Percentiles rank a stretch among this genome's conserved stretches.
phyloP scores from a whole-genome alignment of 345 rosid genomes.

The Heritiera littoralis region DNA sequence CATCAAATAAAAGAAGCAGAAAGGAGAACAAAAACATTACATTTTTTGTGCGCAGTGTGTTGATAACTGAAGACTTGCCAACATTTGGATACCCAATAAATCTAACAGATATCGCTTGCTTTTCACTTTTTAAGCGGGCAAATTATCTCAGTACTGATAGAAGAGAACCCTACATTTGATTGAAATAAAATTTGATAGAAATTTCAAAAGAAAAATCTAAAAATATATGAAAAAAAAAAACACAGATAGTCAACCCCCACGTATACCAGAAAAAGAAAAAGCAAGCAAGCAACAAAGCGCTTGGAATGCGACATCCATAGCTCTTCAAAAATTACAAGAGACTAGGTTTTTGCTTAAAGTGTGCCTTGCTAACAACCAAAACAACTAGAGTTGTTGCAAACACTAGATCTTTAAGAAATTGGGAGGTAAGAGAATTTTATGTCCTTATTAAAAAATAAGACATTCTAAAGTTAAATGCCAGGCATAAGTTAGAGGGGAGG shows the following conservation, averaged over 20 bases:
- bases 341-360: background rate
- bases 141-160: conserved; percentile 87
- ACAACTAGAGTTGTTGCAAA: background rate
- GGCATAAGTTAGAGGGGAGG: background rate
- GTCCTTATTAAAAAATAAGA: background rate
- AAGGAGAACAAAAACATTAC: conserved; percentile 36
- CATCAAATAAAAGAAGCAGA: background rate
- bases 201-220: conserved; percentile 16
- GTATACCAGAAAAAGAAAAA: background rate
- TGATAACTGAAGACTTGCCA: conserved; percentile 95
- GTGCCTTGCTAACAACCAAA: background rate
- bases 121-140: conserved; percentile 86
- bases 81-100: conserved; percentile 97
- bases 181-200: background rate
- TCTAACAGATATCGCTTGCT: conserved; percentile 95
- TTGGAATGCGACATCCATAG: background rate
- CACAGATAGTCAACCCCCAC: background rate
- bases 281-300: background rate
- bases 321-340: background rate
- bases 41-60: conserved; percentile 89
- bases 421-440: background rate
- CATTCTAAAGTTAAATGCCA: background rate
- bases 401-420: background rate
- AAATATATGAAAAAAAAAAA: background rate
- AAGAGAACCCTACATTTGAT: conserved; percentile 76